Evolutionary conservation across 2,329 filamentous ascomycete species (phyloP).

Genomic region (Neoarthrinium moseri): DNA sequence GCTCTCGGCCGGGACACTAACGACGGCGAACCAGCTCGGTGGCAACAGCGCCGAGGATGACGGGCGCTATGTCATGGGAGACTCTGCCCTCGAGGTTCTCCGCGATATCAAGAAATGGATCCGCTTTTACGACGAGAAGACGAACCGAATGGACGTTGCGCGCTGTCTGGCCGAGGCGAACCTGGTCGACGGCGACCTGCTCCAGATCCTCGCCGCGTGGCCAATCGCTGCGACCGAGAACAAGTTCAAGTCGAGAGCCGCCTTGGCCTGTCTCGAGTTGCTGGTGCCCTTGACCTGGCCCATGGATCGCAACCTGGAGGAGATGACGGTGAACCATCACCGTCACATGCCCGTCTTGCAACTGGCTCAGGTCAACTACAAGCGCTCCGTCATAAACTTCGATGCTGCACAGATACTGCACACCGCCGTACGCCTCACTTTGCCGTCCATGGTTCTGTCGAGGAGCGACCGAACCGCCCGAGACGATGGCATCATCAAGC

Average conservation of each 20-base stretch:
- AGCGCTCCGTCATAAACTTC: conserved; percentile 82
- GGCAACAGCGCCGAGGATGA: conserved; percentile 77
- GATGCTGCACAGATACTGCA: conserved; percentile 76
- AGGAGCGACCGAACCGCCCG: conserved; percentile 72
- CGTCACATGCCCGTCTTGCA: conserved; percentile 87
- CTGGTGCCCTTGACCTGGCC: conserved; percentile 95
- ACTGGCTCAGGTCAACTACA: conserved; percentile 85
- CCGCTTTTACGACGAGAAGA: conserved; percentile 89
- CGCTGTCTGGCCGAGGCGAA: conserved; percentile 90
- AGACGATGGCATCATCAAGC: conserved; percentile 89
- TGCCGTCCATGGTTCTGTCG: conserved; percentile 81
- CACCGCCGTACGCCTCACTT: conserved; percentile 73
- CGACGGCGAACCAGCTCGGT: conserved; percentile 85
- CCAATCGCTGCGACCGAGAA: conserved; percentile 69
- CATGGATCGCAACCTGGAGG: conserved; percentile 72
- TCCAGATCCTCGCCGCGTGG: conserved; percentile 86
- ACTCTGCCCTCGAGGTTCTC: conserved; percentile 87
- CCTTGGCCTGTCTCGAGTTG: conserved; percentile 84
- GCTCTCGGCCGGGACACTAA: no score
- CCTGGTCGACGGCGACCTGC: conserved; percentile 82
- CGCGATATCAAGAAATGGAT: conserved; percentile 96
- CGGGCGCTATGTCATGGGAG: conserved; percentile 83
- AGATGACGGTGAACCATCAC: conserved; percentile 91
- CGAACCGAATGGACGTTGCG: conserved; percentile 91
- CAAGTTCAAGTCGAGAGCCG: conserved; percentile 74